phyloP scores from a whole-genome alignment of 768 basidiomycete genomes.

The Mycena metata region DNA sequence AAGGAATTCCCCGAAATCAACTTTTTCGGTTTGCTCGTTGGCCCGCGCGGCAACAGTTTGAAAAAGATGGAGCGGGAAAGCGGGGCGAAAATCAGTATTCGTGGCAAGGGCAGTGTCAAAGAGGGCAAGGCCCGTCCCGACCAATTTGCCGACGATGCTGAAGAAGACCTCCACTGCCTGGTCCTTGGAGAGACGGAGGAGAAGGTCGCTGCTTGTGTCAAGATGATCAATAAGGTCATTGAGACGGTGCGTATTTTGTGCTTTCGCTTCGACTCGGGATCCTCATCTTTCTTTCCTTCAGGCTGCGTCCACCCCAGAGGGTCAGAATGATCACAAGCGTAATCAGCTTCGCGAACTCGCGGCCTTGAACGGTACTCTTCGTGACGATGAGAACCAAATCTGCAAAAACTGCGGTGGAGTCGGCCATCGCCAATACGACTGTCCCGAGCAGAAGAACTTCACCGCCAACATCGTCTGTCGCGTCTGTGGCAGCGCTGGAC shows the following conservation, averaged over 20 bases:
- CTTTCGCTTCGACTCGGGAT: conserved; percentile 5
- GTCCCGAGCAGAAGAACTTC: conserved; percentile 98
- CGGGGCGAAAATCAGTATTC: conserved; percentile 98
- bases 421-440: conserved; percentile 99
- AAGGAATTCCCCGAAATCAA: conserved; percentile 99
- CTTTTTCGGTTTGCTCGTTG: conserved; percentile 98
- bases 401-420: conserved; percentile 97
- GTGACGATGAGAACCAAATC: conserved; percentile 99
- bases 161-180: conserved; percentile 98
- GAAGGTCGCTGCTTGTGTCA: conserved; percentile 92
- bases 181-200: conserved; percentile 94
- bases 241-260: conserved; percentile 81
- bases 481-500: conserved; percentile 96
- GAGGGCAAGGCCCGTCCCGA: conserved; percentile 98
- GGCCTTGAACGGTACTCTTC: conserved; percentile 96
- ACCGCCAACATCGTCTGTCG: conserved; percentile 99
- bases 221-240: conserved; percentile 96
- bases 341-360: conserved; percentile 98
- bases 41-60: conserved; percentile 97
- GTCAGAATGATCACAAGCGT: conserved; percentile 99
- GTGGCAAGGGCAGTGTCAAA: conserved; percentile 98
- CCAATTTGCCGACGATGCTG: conserved; percentile 95
- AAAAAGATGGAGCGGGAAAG: conserved; percentile 99
- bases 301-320: conserved; percentile 99
- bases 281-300: conserved; percentile 47